A percentile compares a stretch with the other conserved stretches of the same genome.
Evolutionary conservation across 805 yeast species (phyloP).

Genomic region (Kuraishia cidri): DNA sequence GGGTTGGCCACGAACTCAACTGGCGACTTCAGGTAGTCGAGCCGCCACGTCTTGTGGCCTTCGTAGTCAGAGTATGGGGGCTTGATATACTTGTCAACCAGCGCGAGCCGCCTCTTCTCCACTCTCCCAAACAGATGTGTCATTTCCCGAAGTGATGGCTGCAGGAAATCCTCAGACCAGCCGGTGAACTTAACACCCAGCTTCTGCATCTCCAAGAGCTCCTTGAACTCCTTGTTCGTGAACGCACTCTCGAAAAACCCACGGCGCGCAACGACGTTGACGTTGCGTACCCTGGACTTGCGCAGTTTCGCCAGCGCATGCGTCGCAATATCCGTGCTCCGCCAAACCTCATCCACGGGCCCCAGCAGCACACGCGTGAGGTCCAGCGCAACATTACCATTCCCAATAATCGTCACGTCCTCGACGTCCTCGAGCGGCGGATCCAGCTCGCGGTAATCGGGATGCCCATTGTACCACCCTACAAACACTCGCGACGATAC

Average conservation of each 20-base stretch:
- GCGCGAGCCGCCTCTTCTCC: conserved; percentile 55
- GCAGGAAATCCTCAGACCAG: conserved; percentile 26
- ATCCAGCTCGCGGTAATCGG: conserved; percentile 37
- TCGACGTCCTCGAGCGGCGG: conserved; percentile 57
- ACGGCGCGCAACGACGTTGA: conserved; percentile 76
- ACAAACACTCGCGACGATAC: conserved; percentile 80
- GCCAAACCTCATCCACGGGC: conserved; percentile 42
- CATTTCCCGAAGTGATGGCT: conserved; percentile 17
- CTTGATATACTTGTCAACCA: conserved; percentile 42
- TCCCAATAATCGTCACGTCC: conserved; percentile 80
- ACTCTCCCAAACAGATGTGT: conserved; percentile 35
- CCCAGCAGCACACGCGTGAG: conserved; percentile 73
- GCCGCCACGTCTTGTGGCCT: conserved; percentile 40
- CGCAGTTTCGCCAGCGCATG: conserved; percentile 48
- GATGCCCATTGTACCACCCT: conserved; percentile 94
- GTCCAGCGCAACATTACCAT: conserved; percentile 94
- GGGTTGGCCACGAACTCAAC: conserved; percentile 27
- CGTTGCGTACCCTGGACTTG: conserved; percentile 46
- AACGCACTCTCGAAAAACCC: conserved; percentile 83
- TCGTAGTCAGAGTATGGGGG: conserved; percentile 4
- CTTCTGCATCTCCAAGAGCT: conserved; percentile 52
- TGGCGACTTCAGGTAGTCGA: conserved; percentile 68
- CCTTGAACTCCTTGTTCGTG: conserved; percentile 87
- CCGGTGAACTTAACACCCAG: conserved; percentile 40
- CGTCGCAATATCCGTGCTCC: conserved; percentile 62